phyloP scores from a whole-genome alignment of 139 green algal genomes.

The Yamagishiella unicocca region DNA sequence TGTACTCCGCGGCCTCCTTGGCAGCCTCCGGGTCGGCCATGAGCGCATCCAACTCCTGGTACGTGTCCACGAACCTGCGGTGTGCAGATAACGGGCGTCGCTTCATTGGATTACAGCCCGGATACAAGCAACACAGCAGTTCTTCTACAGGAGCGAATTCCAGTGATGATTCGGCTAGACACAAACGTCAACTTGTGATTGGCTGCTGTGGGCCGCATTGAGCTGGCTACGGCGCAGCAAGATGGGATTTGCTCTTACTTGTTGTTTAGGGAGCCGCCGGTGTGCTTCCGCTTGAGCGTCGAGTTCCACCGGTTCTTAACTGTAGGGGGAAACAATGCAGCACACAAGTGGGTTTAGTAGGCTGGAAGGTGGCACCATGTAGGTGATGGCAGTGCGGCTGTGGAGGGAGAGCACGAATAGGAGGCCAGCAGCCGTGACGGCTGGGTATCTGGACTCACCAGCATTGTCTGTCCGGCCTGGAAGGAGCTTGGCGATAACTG shows the following conservation, averaged over 20 bases:
- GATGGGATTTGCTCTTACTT: too few relatives aligned
- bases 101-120: too few relatives aligned
- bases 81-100: background rate
- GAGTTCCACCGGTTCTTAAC: conserved; percentile 59
- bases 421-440: background rate
- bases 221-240: too few relatives aligned
- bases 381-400: background rate
- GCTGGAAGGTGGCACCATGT: too few relatives aligned
- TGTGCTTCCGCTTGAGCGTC: conserved; percentile 49
- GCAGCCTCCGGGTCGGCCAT: conserved; percentile 28
- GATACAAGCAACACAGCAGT: too few relatives aligned
- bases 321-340: conserved; percentile 11
- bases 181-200: background rate
- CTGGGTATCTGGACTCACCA: conserved; percentile 49
- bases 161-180: too few relatives aligned
- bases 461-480: conserved; percentile 71
- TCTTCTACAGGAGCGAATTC: too few relatives aligned
- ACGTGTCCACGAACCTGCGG: conserved; percentile 28
- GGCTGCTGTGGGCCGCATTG: background rate
- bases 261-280: conserved; percentile 21
- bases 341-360: too few relatives aligned
- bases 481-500: conserved; percentile 71
- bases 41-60: conserved; percentile 8
- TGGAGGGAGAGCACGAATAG: background rate
- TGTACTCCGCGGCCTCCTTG: conserved; percentile 21